Conservation (phyloP, 106 monocot species). For the Dendrobium nobile region DNA sequence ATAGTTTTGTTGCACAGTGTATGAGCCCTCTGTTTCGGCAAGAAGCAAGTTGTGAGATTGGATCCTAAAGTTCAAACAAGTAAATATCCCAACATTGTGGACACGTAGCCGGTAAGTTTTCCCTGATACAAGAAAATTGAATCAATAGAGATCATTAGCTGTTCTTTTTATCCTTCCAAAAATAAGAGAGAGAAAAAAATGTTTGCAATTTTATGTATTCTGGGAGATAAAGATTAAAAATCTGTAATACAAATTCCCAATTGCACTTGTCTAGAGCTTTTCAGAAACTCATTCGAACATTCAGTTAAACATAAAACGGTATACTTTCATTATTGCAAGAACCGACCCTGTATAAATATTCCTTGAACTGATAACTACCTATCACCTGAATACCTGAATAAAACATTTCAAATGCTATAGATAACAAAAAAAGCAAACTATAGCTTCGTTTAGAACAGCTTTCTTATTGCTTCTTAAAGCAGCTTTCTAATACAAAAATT, state of each 20-base stretch:
- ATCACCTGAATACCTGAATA: background rate
- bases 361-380: background rate
- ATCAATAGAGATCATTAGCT: background rate
- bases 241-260: background rate
- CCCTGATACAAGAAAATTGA: constrained; percentile 28
- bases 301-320: background rate
- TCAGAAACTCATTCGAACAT: background rate
- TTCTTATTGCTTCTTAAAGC: too few relatives aligned
- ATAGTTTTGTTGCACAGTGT: constrained; percentile 62
- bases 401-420: background rate
- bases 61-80: constrained; percentile 78
- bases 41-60: constrained; percentile 66
- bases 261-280: background rate
- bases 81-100: constrained; percentile 62
- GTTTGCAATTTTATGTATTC: background rate
- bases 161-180: background rate
- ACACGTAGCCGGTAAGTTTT: constrained; percentile 69
- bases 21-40: constrained; percentile 72
- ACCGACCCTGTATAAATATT: background rate
- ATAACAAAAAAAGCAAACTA: background rate
- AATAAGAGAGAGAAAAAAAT: background rate
- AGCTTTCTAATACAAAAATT: too few relatives aligned
- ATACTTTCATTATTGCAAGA: background rate
- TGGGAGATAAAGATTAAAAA: background rate
- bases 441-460: too few relatives aligned